Evolutionary conservation across 2,329 filamentous ascomycete genomes (phyloP).

Genomic region (Zarea fungicola): DNA sequence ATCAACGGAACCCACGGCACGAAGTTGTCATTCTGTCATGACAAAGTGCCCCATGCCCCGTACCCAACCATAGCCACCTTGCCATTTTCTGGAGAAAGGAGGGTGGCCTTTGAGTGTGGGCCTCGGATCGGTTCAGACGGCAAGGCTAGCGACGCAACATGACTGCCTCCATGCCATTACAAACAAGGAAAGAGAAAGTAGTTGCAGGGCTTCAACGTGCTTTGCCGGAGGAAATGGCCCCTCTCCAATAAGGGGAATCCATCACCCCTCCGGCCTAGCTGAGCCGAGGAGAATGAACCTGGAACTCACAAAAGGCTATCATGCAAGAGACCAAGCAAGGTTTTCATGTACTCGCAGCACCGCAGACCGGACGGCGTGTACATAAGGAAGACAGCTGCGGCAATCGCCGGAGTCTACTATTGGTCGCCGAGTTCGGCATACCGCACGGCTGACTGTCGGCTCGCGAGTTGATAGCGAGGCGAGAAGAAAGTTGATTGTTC

Average conservation of each 20-base stretch:
- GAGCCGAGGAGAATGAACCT: too few species aligned
- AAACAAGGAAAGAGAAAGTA: background rate
- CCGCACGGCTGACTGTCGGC: too few species aligned
- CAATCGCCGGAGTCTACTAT: too few species aligned
- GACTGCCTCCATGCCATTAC: slow-evolving; percentile 7
- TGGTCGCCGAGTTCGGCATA: too few species aligned
- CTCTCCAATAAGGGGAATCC: background rate
- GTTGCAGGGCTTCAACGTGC: background rate
- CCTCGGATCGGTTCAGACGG: slow-evolving; percentile 12
- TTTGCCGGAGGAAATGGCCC: background rate
- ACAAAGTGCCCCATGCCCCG: background rate
- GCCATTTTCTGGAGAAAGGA: background rate
- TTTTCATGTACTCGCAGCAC: too few species aligned
- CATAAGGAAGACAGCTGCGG: too few species aligned
- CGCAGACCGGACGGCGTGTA: too few species aligned
- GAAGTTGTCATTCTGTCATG: background rate
- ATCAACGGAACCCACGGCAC: slow-evolving; percentile 9
- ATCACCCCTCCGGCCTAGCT: too few species aligned
- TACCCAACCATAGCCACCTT: background rate
- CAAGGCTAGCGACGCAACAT: slow-evolving; percentile 11
- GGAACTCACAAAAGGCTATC: too few species aligned
- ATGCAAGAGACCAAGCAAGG: too few species aligned
- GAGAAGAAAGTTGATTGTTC: too few species aligned
- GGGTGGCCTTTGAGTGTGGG: background rate
- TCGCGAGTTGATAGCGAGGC: too few species aligned